Conservation (phyloP, 169 alveolate genomes). For the Cryptosporidium canis region DNA sequence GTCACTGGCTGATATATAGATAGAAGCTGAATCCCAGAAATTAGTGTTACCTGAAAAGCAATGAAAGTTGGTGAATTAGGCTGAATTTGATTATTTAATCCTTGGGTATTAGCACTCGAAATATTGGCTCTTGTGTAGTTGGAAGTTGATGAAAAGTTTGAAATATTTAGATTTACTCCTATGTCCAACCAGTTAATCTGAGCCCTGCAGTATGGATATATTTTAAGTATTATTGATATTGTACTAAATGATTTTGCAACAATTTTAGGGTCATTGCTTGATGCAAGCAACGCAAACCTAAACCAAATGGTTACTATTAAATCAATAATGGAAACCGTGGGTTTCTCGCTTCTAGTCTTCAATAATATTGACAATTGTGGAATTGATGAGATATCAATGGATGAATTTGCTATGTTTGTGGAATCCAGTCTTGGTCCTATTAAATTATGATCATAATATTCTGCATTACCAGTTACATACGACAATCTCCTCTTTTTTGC, state of each 20-base stretch:
- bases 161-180: slow-evolving; percentile 3
- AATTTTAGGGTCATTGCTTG: slow-evolving; percentile 39
- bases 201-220: neutral
- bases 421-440: neutral
- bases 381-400: slow-evolving; percentile 52
- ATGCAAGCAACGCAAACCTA: slow-evolving; percentile 45
- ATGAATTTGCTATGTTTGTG: neutral
- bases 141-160: neutral
- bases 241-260: slow-evolving; percentile 25
- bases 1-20: neutral
- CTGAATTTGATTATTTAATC: neutral
- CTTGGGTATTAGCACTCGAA: neutral
- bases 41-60: slow-evolving; percentile 43
- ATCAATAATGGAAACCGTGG: slow-evolving; percentile 2
- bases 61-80: neutral
- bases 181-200: slow-evolving; percentile 54
- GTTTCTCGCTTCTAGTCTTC: neutral
- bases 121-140: neutral
- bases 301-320: slow-evolving; percentile 46
- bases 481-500: slow-evolving; percentile 30
- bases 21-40: slow-evolving; percentile 54
- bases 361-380: slow-evolving; percentile 13
- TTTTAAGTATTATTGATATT: slow-evolving; percentile 6
- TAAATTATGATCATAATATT: neutral
- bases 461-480: neutral